A percentile compares a stretch with the other conserved stretches of the same genome.
Conservation (phyloP, 1,139 yeast species). For the Hansenula sp. region DNA sequence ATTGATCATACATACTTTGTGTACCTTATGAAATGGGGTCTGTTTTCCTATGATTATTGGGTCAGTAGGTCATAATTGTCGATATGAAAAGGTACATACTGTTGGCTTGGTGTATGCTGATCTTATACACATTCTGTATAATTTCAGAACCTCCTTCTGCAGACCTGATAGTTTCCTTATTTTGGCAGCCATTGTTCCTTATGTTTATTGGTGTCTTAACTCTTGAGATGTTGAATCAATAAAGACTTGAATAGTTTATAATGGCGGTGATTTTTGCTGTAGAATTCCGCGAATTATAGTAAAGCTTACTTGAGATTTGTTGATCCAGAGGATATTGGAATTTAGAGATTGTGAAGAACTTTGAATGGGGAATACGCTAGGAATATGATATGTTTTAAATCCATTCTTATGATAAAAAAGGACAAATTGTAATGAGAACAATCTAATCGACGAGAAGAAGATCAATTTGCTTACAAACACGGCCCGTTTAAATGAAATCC, state of each 20-base stretch:
- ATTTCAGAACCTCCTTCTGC: constrained; percentile 58
- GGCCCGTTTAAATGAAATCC: not conserved
- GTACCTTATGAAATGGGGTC: constrained; percentile 30
- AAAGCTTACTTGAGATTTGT: no score
- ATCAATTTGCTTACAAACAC: no score
- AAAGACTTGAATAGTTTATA: no score
- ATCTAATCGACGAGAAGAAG: no score
- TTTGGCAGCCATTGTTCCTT: constrained; percentile 5
- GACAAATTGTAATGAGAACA: no score
- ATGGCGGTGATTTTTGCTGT: not conserved
- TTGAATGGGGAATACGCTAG: no score
- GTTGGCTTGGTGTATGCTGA: constrained; percentile 53
- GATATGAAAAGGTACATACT: constrained; percentile 21
- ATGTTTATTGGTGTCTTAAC: no score
- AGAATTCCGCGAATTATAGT: not conserved
- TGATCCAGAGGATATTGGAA: no score
- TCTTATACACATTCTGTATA: constrained; percentile 59
- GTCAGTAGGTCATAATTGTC: not conserved
- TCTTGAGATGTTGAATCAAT: no score
- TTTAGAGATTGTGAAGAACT: no score
- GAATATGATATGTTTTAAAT: no score
- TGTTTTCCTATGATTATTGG: constrained; percentile 26
- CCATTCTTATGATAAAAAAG: no score
- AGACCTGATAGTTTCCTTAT: constrained; percentile 47
- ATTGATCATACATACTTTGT: constrained; percentile 17